phyloP scores from a whole-genome alignment of 2,329 filamentous ascomycete genomes.

The Penicillium sp. region DNA sequence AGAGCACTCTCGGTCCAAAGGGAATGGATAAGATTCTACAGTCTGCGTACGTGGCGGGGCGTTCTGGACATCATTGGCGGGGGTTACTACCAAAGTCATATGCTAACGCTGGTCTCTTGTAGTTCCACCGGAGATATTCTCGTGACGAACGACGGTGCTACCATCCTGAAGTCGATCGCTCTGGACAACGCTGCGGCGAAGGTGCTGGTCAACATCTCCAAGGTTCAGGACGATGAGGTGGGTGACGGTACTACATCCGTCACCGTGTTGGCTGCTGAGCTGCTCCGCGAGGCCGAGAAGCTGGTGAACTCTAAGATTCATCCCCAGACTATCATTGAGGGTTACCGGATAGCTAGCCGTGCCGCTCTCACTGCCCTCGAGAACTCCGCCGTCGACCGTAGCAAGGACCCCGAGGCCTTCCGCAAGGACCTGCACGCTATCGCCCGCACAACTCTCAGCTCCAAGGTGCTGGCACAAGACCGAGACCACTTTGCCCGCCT shows the following conservation, averaged over 20 bases:
- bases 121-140: slow-evolving; percentile 96
- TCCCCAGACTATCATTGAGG: slow-evolving; percentile 98
- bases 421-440: slow-evolving; percentile 88
- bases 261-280: slow-evolving; percentile 89
- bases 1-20: slow-evolving; percentile 95
- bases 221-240: slow-evolving; percentile 98
- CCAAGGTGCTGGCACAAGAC: slow-evolving; percentile 95
- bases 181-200: slow-evolving; percentile 98
- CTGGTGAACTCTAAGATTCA: slow-evolving; percentile 98
- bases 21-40: slow-evolving; percentile 99
- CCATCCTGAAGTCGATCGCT: slow-evolving; percentile 96
- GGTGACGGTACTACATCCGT: slow-evolving; percentile 99
- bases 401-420: slow-evolving; percentile 81
- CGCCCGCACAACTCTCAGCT: slow-evolving; percentile 92
- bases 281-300: slow-evolving; percentile 95
- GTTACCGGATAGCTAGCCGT: slow-evolving; percentile 93
- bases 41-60: slow-evolving; percentile 72
- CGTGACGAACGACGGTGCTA: slow-evolving; percentile 98
- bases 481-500: slow-evolving; percentile 88
- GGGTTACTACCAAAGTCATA: slow-evolving; percentile 27
- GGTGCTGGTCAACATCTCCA: slow-evolving; percentile 98
- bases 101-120: slow-evolving; percentile 19
- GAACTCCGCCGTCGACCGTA: slow-evolving; percentile 86
- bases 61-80: slow-evolving; percentile 12
- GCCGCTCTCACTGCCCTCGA: slow-evolving; percentile 86